phyloP scores from a whole-genome alignment of 805 yeast genomes.

The Barnettozyma pratensis region DNA sequence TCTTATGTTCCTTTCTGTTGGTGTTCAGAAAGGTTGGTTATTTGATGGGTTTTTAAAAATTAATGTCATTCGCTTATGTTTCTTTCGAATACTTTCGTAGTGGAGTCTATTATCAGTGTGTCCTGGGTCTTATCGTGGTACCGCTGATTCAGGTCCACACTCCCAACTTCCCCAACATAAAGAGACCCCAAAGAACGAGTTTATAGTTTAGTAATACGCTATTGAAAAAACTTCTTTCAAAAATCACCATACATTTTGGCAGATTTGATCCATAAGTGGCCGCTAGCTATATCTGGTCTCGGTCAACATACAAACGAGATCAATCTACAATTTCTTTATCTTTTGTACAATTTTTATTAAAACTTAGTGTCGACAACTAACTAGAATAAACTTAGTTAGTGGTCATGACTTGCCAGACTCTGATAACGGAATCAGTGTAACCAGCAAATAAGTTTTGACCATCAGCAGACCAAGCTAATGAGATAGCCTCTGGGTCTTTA shows the following conservation, averaged over 20 bases:
- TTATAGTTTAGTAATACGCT: too few relatives aligned
- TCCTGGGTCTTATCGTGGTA: background rate
- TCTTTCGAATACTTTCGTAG: too few relatives aligned
- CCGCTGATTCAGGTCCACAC: too few relatives aligned
- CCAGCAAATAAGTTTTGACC: slow-evolving; percentile 99
- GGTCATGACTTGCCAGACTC: slow-evolving; percentile 99
- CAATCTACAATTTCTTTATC: background rate
- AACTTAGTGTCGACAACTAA: slow-evolving; percentile 6
- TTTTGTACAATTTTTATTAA: slow-evolving; percentile 4
- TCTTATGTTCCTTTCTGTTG: background rate
- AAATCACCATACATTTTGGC: too few relatives aligned
- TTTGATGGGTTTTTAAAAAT: background rate
- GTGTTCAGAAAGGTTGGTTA: background rate
- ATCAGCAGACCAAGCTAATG: slow-evolving; percentile 99
- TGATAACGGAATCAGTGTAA: slow-evolving; percentile 98
- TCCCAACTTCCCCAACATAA: too few relatives aligned
- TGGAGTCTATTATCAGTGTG: too few relatives aligned
- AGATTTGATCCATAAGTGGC: too few relatives aligned
- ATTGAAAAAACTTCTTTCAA: too few relatives aligned
- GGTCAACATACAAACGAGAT: too few relatives aligned
- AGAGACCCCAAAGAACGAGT: too few relatives aligned
- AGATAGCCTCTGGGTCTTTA: slow-evolving; percentile 96
- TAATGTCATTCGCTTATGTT: slow-evolving; percentile 2
- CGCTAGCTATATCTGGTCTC: background rate
- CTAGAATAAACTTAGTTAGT: slow-evolving; percentile 18